A percentile compares a stretch with the other conserved stretches of the same genome.
Conservation (phyloP, 1,284 basidiomycete species). For the Trametes polyzona region DNA sequence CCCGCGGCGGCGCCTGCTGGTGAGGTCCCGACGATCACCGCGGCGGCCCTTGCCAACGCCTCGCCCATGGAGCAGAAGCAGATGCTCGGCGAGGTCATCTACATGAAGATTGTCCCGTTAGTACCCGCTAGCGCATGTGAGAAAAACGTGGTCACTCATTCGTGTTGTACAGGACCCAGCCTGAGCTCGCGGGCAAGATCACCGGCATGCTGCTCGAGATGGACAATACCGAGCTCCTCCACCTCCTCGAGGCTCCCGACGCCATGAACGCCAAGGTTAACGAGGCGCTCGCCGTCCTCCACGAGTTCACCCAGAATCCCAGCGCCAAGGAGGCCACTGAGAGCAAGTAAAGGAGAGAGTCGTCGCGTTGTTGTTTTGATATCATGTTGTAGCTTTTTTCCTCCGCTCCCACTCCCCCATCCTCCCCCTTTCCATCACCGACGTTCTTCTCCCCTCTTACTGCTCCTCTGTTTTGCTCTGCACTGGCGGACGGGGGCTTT, state of each 20-base stretch:
- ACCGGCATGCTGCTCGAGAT: slow-evolving; percentile 98
- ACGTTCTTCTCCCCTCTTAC: slow-evolving; percentile 31
- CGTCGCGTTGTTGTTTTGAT: slow-evolving; percentile 28
- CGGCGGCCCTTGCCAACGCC: slow-evolving; percentile 70
- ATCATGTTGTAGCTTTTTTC: slow-evolving; percentile 22
- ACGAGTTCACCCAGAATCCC: slow-evolving; percentile 65
- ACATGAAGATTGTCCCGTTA: slow-evolving; percentile 84
- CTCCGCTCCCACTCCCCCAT: slow-evolving; percentile 2
- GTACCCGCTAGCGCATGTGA: slow-evolving; percentile 40
- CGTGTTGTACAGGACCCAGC: slow-evolving; percentile 55
- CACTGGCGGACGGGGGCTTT: slow-evolving; percentile 43
- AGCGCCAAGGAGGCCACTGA: slow-evolving; percentile 43
- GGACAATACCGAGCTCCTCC: slow-evolving; percentile 90
- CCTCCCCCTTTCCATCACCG: slow-evolving; percentile 27
- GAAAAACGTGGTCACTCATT: neutral
- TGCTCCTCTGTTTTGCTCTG: slow-evolving; percentile 33
- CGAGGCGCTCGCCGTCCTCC: slow-evolving; percentile 83
- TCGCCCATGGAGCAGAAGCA: slow-evolving; percentile 94
- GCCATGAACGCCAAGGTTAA: slow-evolving; percentile 87
- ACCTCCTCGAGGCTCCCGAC: slow-evolving; percentile 81
- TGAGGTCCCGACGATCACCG: slow-evolving; percentile 42
- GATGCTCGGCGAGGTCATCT: slow-evolving; percentile 92
- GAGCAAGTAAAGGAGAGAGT: slow-evolving; percentile 27
- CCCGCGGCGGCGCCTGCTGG: slow-evolving; percentile 43
- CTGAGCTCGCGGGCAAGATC: slow-evolving; percentile 95